Evolutionary conservation across 768 basidiomycete species (phyloP), one percentile per base, ranked within the genome.

Genomic region (Xerocomus brunneocitrinus): DNA sequence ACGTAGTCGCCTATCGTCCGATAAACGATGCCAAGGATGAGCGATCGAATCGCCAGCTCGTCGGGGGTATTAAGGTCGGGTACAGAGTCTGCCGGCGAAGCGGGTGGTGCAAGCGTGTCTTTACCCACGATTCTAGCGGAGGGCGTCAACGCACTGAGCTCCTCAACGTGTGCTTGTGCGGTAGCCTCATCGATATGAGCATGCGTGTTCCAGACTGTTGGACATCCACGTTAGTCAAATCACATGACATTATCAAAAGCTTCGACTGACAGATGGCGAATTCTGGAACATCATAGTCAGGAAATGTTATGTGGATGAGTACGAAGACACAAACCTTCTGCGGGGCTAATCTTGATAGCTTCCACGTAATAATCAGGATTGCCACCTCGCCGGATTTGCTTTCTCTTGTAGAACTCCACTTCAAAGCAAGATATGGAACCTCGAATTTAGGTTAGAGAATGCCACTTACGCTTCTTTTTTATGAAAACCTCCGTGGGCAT

Each of bases 341-440:
- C 84, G 7, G 83, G 76, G 63, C 80, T 85, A 27, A 91, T 83
- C 55, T 72, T 79, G 34, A 89, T 80, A 5, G 74, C 73, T 39
- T 83, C 72, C 0, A 76, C 78, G 56, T 72, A 90, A 27, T 72
- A 64, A 5, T 64, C 69, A 49, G 79, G 76, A 25, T 80, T 76
- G 4, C 82, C 81, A 1, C 82, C 82, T 32, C 73, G 67, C 28
- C 79, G 70, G 36, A 59, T 63, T 58, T 87, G 85, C 61, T 91
- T 91, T 61, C 77, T 76, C 65, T 84, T 79, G 67, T 88, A 91
- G 61, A 89, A 89, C 1, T 76, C 77, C 62, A 91, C 89, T 91
- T 58, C 10, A 51, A 53, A 9, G 8, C 39, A 47, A 45, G 16
- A 12, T 34, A 13, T 44, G 54, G 4, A 55, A 12, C 10, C 13